Percentiles rank a stretch among this genome's conserved stretches.
phyloP scores from a whole-genome alignment of 495 filamentous ascomycete species.

The Penicillium manginii region DNA sequence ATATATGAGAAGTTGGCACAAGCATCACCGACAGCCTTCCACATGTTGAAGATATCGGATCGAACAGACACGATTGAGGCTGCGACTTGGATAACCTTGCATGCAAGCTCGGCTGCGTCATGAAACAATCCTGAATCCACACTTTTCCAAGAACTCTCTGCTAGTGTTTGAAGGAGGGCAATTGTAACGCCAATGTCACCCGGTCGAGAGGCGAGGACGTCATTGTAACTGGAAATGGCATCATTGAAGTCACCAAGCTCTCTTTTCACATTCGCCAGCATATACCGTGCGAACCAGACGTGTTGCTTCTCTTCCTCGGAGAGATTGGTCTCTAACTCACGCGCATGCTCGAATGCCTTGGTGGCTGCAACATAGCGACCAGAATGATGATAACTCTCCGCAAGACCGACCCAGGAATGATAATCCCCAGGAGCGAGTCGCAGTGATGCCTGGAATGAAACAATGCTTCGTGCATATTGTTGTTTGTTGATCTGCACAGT shows the following conservation, averaged over 20 bases:
- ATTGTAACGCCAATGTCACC: constrained; percentile 85
- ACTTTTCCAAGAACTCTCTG: constrained; percentile 77
- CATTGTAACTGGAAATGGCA: constrained; percentile 73
- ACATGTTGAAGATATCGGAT: constrained; percentile 83
- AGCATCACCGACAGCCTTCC: constrained; percentile 92
- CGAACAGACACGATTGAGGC: constrained; percentile 51
- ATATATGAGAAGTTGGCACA: constrained; percentile 81
- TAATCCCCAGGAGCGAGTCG: constrained; percentile 83
- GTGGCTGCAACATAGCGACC: constrained; percentile 89
- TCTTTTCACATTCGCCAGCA: constrained; percentile 93
- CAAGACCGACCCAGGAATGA: constrained; percentile 93
- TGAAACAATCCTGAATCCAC: constrained; percentile 84
- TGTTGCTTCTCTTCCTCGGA: constrained; percentile 55
- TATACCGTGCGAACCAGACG: constrained; percentile 93
- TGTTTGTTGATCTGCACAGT: constrained; percentile 96
- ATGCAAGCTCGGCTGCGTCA: constrained; percentile 69
- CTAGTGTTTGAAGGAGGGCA: constrained; percentile 81
- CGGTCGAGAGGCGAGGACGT: constrained; percentile 66
- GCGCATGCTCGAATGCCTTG: constrained; percentile 86
- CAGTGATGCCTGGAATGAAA: constrained; percentile 90
- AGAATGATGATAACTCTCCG: constrained; percentile 93
- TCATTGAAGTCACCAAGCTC: constrained; percentile 89
- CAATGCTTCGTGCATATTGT: constrained; percentile 82
- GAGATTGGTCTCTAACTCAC: constrained; percentile 59
- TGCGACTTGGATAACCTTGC: constrained; percentile 60